Percentiles rank a stretch among this genome's conserved stretches.
Evolutionary conservation across 2,329 filamentous ascomycete genomes (phyloP).

Genomic region (Xylaria sp.): DNA sequence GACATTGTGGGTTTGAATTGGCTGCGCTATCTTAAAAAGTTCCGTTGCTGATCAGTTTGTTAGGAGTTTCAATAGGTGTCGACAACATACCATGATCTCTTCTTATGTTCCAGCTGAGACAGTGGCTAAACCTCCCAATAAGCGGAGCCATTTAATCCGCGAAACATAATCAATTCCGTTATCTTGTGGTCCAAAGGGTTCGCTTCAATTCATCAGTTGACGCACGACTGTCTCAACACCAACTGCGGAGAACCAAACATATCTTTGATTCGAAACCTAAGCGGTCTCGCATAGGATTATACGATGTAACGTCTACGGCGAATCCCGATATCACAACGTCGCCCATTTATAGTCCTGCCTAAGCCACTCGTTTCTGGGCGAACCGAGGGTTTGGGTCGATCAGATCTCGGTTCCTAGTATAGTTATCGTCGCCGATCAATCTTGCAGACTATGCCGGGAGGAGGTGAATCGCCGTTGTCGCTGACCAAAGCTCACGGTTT

Average conservation of each 20-base stretch:
- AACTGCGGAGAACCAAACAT: background rate
- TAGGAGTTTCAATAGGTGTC: slow-evolving; percentile 6
- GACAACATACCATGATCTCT: background rate
- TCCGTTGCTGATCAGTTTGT: slow-evolving; percentile 7
- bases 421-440: slow-evolving; percentile 17
- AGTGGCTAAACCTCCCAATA: background rate
- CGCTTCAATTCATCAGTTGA: slow-evolving; percentile 1
- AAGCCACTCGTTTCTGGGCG: background rate
- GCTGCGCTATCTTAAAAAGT: slow-evolving; percentile 8
- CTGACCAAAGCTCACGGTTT: background rate
- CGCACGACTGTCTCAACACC: slow-evolving; percentile 7
- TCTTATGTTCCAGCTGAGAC: slow-evolving; percentile 1
- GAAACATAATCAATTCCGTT: background rate
- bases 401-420: slow-evolving; percentile 14
- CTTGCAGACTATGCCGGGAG: slow-evolving; percentile 1
- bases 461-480: background rate
- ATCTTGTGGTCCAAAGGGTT: background rate
- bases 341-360: slow-evolving; percentile 4
- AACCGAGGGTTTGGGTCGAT: slow-evolving; percentile 30
- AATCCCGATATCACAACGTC: background rate
- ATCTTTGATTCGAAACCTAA: background rate
- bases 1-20: slow-evolving; percentile 4
- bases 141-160: background rate
- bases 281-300: background rate
- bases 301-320: slow-evolving; percentile 10